Base-by-base conservation (phyloP, 305 asterid genomes). In the Fraxinus dipetala region DNA sequence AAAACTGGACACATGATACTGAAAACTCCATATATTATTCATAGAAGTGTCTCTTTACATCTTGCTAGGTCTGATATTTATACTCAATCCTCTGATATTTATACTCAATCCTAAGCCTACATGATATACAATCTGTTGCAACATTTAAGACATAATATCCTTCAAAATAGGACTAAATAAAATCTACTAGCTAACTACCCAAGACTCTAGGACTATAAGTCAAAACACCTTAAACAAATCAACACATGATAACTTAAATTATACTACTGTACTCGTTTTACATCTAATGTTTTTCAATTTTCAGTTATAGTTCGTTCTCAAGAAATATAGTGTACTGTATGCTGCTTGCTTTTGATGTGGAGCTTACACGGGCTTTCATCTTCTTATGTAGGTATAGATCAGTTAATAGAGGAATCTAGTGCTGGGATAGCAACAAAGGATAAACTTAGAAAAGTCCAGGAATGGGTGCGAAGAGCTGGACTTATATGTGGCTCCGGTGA, bases 381-480 rank as follows among this genome's bases (percentile, higher is more conserved):
- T 56, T 78, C 75, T 82, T 56, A 30, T 84, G 43, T 80, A 93
- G 96, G 91, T 78, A 78, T 78, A 78, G 86, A 87, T 80, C 88
- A 87, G 75, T 48, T 87, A 81, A 75, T 90, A 67, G 76, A 18
- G 80, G 88, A 86, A 54, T 85, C 88, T 85, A 90, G 85, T 9
- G 79, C 88, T 45, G 91, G 94, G 31, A 78, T 77, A 80, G 80
- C 90, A 26, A 83, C 89, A 9, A 91, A 78, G 86, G 89, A 84
- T 65, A 93, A 93, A 84, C 91, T 91, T 87, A 86, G 67, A 77
- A 93, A 85, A 88, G 93, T 93, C 79, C 84, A 83, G 59, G 89
- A 84, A 78, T 93, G 95, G 95, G 76, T 91, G 85, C 93, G 81
- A 79, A 87, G 85, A 70, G 89, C 92, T 67, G 90, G 85, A 81